Percentiles rank a stretch among this genome's conserved stretches.
Conservation (phyloP, 768 basidiomycete genomes). For the Kwoniella shandongensis region DNA sequence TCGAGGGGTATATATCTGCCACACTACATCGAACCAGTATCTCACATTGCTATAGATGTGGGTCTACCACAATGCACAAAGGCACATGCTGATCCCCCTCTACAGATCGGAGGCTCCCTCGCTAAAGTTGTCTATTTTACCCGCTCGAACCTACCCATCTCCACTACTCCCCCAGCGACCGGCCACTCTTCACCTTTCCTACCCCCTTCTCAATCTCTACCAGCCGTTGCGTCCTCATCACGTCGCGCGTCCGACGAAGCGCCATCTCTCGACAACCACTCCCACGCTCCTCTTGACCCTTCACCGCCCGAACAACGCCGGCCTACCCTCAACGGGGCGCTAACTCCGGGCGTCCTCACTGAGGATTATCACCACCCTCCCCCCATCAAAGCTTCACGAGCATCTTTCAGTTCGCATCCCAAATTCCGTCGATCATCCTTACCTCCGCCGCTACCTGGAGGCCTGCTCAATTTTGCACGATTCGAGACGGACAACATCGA, state of each 20-base stretch:
- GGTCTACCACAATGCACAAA: constrained; percentile 55
- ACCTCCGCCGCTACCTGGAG: constrained; percentile 85
- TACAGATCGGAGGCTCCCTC: constrained; percentile 89
- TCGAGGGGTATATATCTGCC: constrained; percentile 96
- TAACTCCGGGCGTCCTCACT: constrained; percentile 38
- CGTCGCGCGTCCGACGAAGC: constrained; percentile 9
- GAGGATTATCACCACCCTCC: constrained; percentile 9
- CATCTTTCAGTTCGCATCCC: constrained; percentile 54
- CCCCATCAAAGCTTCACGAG: constrained; percentile 1
- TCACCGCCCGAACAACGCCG: constrained; percentile 25
- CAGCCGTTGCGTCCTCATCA: constrained; percentile 17
- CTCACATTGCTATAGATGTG: constrained; percentile 96
- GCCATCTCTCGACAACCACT: constrained; percentile 25
- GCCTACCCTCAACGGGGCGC: constrained; percentile 46
- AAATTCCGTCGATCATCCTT: constrained; percentile 69
- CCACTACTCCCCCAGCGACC: constrained; percentile 34
- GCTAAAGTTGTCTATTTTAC: constrained; percentile 99
- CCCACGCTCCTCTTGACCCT: constrained; percentile 27
- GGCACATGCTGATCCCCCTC: constrained; percentile 1
- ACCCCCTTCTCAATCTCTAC: constrained; percentile 31
- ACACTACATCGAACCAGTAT: constrained; percentile 94
- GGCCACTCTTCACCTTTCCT: constrained; percentile 35
- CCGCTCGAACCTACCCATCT: constrained; percentile 63
- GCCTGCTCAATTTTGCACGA: constrained; percentile 93
- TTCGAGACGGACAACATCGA: constrained; percentile 91